These are phyloP conservation scores for Blastobotrys arbuscula DNA, from an alignment of 1,139 yeast species.

Conservation along the genomic window DNA sequence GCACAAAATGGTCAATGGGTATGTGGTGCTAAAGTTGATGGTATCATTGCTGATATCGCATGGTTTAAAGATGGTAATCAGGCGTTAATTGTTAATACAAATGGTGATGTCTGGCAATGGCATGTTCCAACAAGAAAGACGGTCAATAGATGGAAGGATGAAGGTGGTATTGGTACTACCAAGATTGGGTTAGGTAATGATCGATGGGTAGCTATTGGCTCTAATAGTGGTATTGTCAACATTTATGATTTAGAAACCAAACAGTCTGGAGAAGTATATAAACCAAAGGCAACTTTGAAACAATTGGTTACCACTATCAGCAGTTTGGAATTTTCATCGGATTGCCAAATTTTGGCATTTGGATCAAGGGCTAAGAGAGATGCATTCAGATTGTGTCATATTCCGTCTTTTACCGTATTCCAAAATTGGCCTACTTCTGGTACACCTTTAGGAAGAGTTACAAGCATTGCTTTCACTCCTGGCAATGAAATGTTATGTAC, in stretches of 20 bases:
- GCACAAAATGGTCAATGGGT: conserved; percentile 81
- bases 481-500: conserved; percentile 77
- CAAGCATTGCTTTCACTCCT: conserved; percentile 76
- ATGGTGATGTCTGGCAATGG: conserved; percentile 94
- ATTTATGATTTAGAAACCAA: conserved; percentile 58
- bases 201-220: conserved; percentile 86
- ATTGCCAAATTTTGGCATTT: conserved; percentile 82
- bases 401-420: conserved; percentile 82
- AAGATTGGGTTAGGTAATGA: conserved; percentile 65
- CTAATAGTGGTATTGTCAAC: conserved; percentile 83
- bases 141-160: conserved; percentile 73
- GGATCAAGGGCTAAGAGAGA: conserved; percentile 86
- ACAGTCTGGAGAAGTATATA: conserved; percentile 23
- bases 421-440: conserved; percentile 97
- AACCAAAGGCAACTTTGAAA: conserved; percentile 52
- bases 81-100: conserved; percentile 56
- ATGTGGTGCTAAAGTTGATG: conserved; percentile 83
- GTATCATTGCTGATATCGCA: conserved; percentile 71
- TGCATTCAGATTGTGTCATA: conserved; percentile 78
- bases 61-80: conserved; percentile 53
- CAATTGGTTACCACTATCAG: conserved; percentile 81
- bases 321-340: conserved; percentile 66
- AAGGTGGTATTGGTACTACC: conserved; percentile 81
- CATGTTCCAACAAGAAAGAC: conserved; percentile 47
- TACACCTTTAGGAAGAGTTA: conserved; percentile 91